Evolutionary conservation across 1,139 yeast species (phyloP).

Genomic region (Zygosaccharomyces sapae): DNA sequence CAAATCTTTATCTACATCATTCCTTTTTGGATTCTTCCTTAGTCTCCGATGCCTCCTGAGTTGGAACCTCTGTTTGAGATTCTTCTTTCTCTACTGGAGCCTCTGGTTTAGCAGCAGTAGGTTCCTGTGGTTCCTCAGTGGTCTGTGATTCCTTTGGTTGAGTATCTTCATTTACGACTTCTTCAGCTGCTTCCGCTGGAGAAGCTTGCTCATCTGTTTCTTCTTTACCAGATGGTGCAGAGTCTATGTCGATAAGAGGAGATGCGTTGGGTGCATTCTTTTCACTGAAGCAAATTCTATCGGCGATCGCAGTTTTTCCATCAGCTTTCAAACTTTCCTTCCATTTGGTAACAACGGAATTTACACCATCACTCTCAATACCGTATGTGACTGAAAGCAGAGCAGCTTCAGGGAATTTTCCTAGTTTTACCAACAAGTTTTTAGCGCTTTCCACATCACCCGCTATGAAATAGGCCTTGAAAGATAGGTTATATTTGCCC

Average conservation of each 20-base stretch:
- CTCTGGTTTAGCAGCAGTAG: background rate
- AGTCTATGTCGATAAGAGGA: conserved; percentile 37
- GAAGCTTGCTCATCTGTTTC: background rate
- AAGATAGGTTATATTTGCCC: conserved; percentile 87
- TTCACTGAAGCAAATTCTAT: conserved; percentile 47
- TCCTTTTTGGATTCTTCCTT: conserved; percentile 9
- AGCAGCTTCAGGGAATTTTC: conserved; percentile 80
- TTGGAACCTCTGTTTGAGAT: conserved; percentile 21
- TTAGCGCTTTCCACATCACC: conserved; percentile 67
- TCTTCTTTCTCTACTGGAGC: conserved; percentile 12
- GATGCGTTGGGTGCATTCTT: conserved; percentile 31
- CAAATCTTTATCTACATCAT: background rate
- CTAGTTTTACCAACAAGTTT: conserved; percentile 62
- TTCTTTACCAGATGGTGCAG: conserved; percentile 3
- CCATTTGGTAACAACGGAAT: conserved; percentile 59
- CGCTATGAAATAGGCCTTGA: conserved; percentile 84
- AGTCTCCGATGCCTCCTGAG: conserved; percentile 17
- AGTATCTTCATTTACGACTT: background rate
- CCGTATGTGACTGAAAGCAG: conserved; percentile 75
- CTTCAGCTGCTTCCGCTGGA: conserved; percentile 1
- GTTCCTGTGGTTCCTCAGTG: background rate
- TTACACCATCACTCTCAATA: conserved; percentile 43
- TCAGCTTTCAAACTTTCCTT: conserved; percentile 48
- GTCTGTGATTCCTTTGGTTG: background rate
- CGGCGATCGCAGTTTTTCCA: conserved; percentile 58